Conservation (phyloP, 2,329 filamentous ascomycete species). For the Exophiala alcalophila region DNA sequence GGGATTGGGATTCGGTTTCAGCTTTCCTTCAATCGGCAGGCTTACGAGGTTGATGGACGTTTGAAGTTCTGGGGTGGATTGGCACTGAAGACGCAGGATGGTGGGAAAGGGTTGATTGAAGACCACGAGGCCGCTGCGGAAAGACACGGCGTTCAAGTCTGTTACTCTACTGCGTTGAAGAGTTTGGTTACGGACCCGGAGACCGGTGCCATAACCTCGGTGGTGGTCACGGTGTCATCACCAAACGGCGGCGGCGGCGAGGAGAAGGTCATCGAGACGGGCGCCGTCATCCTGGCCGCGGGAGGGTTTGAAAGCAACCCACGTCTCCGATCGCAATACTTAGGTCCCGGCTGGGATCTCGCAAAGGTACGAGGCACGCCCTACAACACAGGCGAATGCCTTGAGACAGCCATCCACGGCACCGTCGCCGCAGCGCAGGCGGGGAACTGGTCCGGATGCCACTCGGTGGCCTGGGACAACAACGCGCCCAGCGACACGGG, state of each 20-base stretch:
- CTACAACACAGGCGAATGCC: constrained; percentile 60
- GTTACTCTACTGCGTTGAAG: constrained; percentile 48
- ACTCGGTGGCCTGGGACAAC: constrained; percentile 64
- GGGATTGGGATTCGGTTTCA: constrained; percentile 56
- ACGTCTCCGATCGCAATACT: constrained; percentile 53
- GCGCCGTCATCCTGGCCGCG: constrained; percentile 54
- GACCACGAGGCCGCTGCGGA: constrained; percentile 44
- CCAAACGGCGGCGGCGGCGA: constrained; percentile 11
- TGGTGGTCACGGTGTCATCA: no score
- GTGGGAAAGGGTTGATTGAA: constrained; percentile 58
- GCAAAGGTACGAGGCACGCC: constrained; percentile 62
- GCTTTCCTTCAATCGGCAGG: constrained; percentile 63
- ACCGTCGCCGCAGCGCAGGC: constrained; percentile 48
- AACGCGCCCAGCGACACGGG: constrained; percentile 55
- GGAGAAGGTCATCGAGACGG: constrained; percentile 32
- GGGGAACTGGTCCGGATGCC: constrained; percentile 64
- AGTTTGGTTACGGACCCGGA: constrained; percentile 37
- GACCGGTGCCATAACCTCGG: constrained; percentile 29
- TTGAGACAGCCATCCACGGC: constrained; percentile 52
- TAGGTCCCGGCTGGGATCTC: constrained; percentile 61
- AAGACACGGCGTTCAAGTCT: constrained; percentile 44
- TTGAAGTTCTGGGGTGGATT: constrained; percentile 67
- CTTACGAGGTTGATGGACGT: constrained; percentile 60
- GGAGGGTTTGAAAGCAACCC: constrained; percentile 65
- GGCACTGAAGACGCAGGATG: constrained; percentile 57